Conservation (phyloP, 108 stramenopile species). For the Cyclotella distinguenda region DNA sequence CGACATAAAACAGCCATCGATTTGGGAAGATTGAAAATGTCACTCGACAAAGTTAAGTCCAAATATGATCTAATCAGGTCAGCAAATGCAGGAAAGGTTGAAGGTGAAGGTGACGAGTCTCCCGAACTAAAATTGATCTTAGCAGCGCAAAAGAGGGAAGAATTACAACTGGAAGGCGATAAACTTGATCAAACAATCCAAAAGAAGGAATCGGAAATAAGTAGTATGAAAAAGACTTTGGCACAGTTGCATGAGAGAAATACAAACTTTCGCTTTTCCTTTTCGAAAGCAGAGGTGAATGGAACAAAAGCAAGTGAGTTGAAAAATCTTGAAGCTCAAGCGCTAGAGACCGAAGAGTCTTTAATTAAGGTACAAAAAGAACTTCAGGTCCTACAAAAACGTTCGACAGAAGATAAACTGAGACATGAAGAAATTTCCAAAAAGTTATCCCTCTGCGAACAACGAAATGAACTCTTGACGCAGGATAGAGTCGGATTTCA, state of each 20-base stretch:
- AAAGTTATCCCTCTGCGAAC: constrained; percentile 40
- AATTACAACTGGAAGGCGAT: constrained; percentile 84
- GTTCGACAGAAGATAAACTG: constrained; percentile 13
- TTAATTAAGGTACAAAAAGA: constrained; percentile 69
- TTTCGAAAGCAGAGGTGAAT: constrained; percentile 45
- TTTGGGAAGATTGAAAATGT: constrained; percentile 51
- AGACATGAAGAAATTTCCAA: constrained; percentile 14
- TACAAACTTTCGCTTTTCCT: constrained; percentile 25
- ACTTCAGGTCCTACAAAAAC: constrained; percentile 45
- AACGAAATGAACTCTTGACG: constrained; percentile 28
- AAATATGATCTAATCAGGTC: constrained; percentile 62
- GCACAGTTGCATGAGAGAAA: constrained; percentile 20
- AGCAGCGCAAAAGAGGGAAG: constrained; percentile 84
- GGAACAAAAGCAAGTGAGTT: constrained; percentile 47
- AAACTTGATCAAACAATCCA: constrained; percentile 73
- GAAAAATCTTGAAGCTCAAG: constrained; percentile 56
- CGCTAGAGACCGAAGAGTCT: constrained; percentile 47
- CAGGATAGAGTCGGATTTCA: constrained; percentile 34
- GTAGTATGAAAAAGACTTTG: constrained; percentile 31
- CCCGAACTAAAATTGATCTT: constrained; percentile 81
- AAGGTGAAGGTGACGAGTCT: constrained; percentile 51
- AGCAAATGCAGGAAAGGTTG: constrained; percentile 24
- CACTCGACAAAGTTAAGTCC: constrained; percentile 63
- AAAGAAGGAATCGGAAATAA: constrained; percentile 40
- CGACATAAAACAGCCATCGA: constrained; percentile 72